Percentiles rank a stretch among this genome's conserved stretches.
phyloP scores from a whole-genome alignment of 1,284 basidiomycete genomes.

The Spongiforma sp. region DNA sequence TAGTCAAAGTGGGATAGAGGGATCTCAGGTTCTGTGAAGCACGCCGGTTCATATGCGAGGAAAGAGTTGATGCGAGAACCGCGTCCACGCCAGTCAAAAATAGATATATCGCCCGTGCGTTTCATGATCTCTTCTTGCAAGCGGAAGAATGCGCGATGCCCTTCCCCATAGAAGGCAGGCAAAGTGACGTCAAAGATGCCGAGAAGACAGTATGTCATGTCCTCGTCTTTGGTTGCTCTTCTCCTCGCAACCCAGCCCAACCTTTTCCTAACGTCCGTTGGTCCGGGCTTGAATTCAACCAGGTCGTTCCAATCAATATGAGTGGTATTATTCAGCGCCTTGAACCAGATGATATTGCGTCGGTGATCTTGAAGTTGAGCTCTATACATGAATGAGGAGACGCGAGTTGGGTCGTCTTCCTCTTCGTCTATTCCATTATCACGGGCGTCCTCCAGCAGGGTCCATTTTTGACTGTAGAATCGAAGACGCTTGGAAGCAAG shows the following conservation, averaged over 20 bases:
- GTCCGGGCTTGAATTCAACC: conserved; percentile 19
- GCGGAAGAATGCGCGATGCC: conserved; percentile 29
- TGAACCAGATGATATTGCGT: conserved; percentile 10
- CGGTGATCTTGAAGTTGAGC: conserved; percentile 29
- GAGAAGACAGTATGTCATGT: conserved; percentile 32
- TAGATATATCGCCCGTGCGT: conserved; percentile 29
- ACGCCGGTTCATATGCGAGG: conserved; percentile 20
- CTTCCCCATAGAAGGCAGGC: conserved; percentile 30
- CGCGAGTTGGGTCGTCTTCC: conserved; percentile 13
- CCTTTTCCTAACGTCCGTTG: conserved; percentile 21
- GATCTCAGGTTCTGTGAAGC: conserved; percentile 15
- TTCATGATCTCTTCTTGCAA: conserved; percentile 37
- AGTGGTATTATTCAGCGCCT: conserved; percentile 18
- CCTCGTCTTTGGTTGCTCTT: conserved; percentile 30
- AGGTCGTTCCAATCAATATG: conserved; percentile 15
- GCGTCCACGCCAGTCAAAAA: conserved; percentile 39
- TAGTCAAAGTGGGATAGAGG: conserved; percentile 6
- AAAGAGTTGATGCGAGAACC: conserved; percentile 29
- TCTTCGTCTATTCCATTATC: conserved; percentile 20
- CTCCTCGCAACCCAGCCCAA: conserved; percentile 27
- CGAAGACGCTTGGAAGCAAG: conserved; percentile 31
- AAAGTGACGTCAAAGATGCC: conserved; percentile 33
- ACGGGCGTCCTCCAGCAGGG: conserved; percentile 29
- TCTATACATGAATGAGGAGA: conserved; percentile 27
- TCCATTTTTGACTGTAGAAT: conserved; percentile 34